Base-by-base conservation (phyloP, 2,329 filamentous ascomycete genomes). In the Leptographium galeiforme region DNA sequence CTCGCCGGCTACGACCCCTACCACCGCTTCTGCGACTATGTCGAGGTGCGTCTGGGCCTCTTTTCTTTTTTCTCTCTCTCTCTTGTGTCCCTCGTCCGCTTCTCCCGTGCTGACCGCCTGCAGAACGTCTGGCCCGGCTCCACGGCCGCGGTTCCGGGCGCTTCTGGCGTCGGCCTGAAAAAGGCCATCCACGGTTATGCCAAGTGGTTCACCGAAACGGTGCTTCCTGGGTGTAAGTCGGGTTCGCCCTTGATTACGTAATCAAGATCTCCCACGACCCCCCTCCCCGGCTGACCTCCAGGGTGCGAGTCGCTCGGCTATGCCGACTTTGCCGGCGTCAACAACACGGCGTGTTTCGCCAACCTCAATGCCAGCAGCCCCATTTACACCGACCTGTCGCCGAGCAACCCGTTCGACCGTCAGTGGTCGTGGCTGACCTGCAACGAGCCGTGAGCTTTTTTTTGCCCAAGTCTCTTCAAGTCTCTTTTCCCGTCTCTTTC, bases 351-450 rank as follows among this genome's bases (percentile, higher is more conserved):
- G 53, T 78, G 75, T 49, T 70, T 67, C 64, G 57, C 70, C 62
- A 57, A 70, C 52, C 59, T 72, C 65, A 75, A 80, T 61, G 66
- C 62, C 3, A 67, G 66, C 33, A 70, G 73, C 60, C 62, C 66
- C 18, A 59, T 67, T 51, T 71, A 67, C 63, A 63, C 63, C 51
- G 69, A 72, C 50, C 50, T 67, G 36, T 57, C 61, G 3, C 60
- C 63, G 1, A 54, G 56, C 59, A 79, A 79, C 60, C 56, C 57
- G 1, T 58, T 67, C 38, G 70, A 77, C 62, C 67, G 76, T 4
- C 76, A 78, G 58, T 80, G 75, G 75, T 64, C 68, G 14, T 80
- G 75, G 76, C 70, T 80, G 63, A 66, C 72, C 7, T 80, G 77
- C 67, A 79, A 79, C 62, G 67, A 71, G 55, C 68, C 69, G 52